Evolutionary conservation across 2,329 filamentous ascomycete species (phyloP).

Genomic region (Epichloe hybrida): DNA sequence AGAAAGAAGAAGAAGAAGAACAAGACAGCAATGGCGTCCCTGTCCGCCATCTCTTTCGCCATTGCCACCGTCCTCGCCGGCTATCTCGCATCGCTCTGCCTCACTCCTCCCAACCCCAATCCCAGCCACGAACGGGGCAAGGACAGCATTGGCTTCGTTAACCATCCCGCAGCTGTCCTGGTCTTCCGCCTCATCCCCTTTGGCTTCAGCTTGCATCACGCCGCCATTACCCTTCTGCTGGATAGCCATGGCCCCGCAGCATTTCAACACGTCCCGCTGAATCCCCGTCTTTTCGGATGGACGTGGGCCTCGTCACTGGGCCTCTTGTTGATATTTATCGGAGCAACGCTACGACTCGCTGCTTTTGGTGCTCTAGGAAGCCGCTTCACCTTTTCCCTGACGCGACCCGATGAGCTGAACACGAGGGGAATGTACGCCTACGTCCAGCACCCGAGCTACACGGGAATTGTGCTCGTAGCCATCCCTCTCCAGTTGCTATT

Average conservation of each 20-base stretch:
- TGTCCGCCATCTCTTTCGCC: constrained; percentile 3
- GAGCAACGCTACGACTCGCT: constrained; percentile 18
- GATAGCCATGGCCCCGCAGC: background rate
- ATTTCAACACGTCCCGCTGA: constrained; percentile 7
- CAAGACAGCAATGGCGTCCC: background rate
- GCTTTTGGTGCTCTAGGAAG: constrained; percentile 32
- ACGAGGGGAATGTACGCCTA: constrained; percentile 32
- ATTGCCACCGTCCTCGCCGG: background rate
- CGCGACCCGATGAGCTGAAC: constrained; percentile 29
- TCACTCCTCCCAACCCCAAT: constrained; percentile 1
- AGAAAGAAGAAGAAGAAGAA: background rate
- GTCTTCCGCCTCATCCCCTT: background rate
- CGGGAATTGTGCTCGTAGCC: constrained; percentile 25
- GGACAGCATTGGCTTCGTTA: constrained; percentile 1
- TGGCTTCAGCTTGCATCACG: background rate
- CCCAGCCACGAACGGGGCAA: background rate
- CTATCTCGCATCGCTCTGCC: background rate
- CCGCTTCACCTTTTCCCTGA: constrained; percentile 40
- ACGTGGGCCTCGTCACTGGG: constrained; percentile 16
- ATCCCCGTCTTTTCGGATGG: constrained; percentile 19
- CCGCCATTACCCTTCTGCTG: background rate
- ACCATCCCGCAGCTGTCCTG: background rate
- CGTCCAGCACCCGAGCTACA: constrained; percentile 40
- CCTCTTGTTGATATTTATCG: constrained; percentile 16
- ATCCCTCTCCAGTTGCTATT: constrained; percentile 20